Conservation (phyloP, 2,329 filamentous ascomycete species). For the Nectriaceae sp. region DNA sequence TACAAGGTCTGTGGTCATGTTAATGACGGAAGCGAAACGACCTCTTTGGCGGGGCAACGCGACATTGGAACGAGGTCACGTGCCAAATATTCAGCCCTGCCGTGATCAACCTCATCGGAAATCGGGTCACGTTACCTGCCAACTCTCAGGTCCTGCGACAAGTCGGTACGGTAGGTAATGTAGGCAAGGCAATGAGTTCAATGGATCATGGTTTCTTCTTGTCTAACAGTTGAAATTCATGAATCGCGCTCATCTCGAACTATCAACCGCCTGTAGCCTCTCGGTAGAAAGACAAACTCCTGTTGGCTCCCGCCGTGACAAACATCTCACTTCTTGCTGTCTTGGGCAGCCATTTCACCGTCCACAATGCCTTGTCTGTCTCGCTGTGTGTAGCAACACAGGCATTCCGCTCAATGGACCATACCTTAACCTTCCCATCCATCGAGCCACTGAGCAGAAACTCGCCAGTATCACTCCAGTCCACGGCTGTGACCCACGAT, state of each 20-base stretch:
- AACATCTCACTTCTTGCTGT: constrained; percentile 69
- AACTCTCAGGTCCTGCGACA: too few relatives aligned
- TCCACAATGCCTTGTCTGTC: constrained; percentile 82
- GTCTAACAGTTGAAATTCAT: too few relatives aligned
- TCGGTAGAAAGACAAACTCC: constrained; percentile 78
- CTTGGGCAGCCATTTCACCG: constrained; percentile 81
- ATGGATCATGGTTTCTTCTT: too few relatives aligned
- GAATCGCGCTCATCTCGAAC: too few relatives aligned
- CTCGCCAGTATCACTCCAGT: constrained; percentile 93
- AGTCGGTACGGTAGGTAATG: too few relatives aligned
- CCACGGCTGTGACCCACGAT: constrained; percentile 86
- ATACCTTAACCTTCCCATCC: constrained; percentile 94
- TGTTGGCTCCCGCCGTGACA: constrained; percentile 75
- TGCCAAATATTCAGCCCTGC: too few relatives aligned
- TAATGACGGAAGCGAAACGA: constrained; percentile 23
- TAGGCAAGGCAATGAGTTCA: too few relatives aligned
- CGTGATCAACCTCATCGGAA: too few relatives aligned
- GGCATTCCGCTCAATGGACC: constrained; percentile 79
- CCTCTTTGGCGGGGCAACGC: constrained; percentile 57
- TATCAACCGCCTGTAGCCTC: constrained; percentile 60
- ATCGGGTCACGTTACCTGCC: too few relatives aligned
- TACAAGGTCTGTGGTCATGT: constrained; percentile 11
- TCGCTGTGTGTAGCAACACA: constrained; percentile 96
- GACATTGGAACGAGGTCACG: constrained; percentile 51
- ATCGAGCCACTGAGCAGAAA: constrained; percentile 85